Evolutionary conservation across 345 rosid species (phyloP).

Genomic region (Anacardium occidentale): DNA sequence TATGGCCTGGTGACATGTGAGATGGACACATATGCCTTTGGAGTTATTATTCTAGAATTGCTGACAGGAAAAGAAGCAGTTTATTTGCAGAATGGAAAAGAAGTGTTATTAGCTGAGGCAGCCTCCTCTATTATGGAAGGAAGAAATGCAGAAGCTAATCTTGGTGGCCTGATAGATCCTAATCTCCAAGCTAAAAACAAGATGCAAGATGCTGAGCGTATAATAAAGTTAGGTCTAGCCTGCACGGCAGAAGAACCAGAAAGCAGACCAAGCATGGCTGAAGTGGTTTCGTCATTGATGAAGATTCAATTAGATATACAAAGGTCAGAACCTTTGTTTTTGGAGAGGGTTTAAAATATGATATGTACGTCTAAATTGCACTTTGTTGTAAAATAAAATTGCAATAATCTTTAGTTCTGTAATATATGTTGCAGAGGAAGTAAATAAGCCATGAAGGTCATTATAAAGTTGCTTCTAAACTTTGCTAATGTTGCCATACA

Average conservation of each 20-base stretch:
- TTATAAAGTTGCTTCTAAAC: not conserved
- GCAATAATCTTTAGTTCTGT: not conserved
- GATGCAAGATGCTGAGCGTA: conserved; percentile 21
- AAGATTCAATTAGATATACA: conserved; percentile 34
- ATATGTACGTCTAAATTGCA: not conserved
- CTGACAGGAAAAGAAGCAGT: conserved; percentile 42
- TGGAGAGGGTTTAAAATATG: not conserved
- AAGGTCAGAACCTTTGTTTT: conserved; percentile 18
- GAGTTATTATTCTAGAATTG: conserved; percentile 44
- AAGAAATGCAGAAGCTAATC: conserved; percentile 24
- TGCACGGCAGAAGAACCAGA: conserved; percentile 39
- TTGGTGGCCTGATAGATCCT: conserved; percentile 30
- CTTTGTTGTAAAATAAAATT: not conserved
- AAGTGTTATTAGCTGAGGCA: conserved; percentile 28
- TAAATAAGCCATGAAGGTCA: not conserved
- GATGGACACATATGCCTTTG: conserved; percentile 48
- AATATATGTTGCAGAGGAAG: not conserved
- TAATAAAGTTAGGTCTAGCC: conserved; percentile 30
- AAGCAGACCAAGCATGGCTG: conserved; percentile 37
- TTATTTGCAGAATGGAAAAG: conserved; percentile 25
- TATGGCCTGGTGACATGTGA: conserved; percentile 35
- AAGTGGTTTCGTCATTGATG: conserved; percentile 32
- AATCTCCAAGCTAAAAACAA: conserved; percentile 18
- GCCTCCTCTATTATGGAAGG: conserved; percentile 13
- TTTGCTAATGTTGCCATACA: not conserved